Base-by-base conservation (phyloP, 495 filamentous ascomycete species). In the Jackrogersella multiformis region DNA sequence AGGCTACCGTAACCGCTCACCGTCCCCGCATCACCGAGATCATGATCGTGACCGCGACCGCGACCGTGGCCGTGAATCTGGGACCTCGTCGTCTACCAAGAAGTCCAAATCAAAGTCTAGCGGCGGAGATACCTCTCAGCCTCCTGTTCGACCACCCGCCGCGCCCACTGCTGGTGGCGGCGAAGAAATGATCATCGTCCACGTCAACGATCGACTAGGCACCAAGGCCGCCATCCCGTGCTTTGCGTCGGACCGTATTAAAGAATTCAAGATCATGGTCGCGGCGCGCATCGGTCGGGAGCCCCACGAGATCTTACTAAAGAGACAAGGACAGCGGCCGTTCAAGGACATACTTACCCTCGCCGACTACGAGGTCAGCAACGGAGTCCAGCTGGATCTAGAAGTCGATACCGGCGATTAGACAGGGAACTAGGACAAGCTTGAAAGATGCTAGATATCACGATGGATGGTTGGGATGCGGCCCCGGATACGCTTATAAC, bases 161-260 rank as follows among this genome's bases (percentile, higher is more conserved):
- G 61, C 77, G 7, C 72, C 77, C 0, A 48, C 71, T n/a, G 54
- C 72, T 8, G 61, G 67, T 0, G 60, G 76, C 20, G 78, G 81
- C 2, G 91, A 94, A 73, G 89, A 89, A 30, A 94, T 96, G 90
- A 97, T 97, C 56, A 85, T 95, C 20, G 93, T 97, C 13, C 86
- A 92, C 70, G 90, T 97, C 66, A 97, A 97, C 73, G 94, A 97
- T 78, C 86, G 94, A 23, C 80, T 97, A 20, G 93, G 93, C 16
- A 96, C 93, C 9, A 96, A 96, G 73, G 91, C 92, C 44, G 87
- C 90, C 45, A 93, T 97, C 61, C 94, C 93, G 0, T 96, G 92
- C 72, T 81, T 96, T 44, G 86, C 90, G 2, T 89, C 85, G 15
- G 93, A 97, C 77, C 86, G 86, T 23, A 89, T 97, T 61, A 89